Percentiles rank a stretch among this genome's conserved stretches.
Conservation (phyloP, 2,329 filamentous ascomycete genomes). For the Penicillium sp. region DNA sequence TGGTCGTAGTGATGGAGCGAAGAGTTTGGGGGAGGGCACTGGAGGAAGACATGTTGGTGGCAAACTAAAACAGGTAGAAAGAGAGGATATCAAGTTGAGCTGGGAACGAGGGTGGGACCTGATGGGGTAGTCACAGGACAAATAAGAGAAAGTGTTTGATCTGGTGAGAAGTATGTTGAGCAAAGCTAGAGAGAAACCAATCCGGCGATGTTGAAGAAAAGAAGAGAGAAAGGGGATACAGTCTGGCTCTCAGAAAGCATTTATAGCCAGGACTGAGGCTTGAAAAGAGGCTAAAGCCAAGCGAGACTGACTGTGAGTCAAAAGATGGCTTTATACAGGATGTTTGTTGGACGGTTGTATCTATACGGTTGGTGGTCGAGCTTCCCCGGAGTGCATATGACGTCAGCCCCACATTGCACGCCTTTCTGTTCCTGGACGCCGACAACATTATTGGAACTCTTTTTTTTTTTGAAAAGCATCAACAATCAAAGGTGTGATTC, state of each 20-base stretch:
- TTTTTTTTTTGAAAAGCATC: background rate
- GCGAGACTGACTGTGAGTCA: background rate
- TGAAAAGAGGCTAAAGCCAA: constrained; percentile 1
- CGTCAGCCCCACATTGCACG: too few relatives aligned
- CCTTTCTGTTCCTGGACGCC: background rate
- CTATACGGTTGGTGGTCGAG: background rate
- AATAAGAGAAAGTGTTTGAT: background rate
- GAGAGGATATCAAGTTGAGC: background rate
- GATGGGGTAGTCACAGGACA: background rate
- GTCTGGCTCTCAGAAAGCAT: background rate
- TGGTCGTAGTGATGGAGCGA: constrained; percentile 60
- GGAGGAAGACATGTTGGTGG: constrained; percentile 34
- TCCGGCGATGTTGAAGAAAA: background rate
- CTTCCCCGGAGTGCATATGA: background rate
- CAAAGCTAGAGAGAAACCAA: background rate
- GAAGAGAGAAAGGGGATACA: background rate
- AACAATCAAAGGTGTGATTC: background rate
- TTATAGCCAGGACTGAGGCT: background rate
- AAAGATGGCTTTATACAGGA: background rate
- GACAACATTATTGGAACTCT: background rate
- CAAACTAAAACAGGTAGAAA: background rate
- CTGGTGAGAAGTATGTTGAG: background rate
- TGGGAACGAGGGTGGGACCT: background rate
- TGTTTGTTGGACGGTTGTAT: background rate
- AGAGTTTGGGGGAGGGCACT: constrained; percentile 58